phyloP scores from a whole-genome alignment of 2,329 filamentous ascomycete genomes.

The Arthrinium phaeospermum region DNA sequence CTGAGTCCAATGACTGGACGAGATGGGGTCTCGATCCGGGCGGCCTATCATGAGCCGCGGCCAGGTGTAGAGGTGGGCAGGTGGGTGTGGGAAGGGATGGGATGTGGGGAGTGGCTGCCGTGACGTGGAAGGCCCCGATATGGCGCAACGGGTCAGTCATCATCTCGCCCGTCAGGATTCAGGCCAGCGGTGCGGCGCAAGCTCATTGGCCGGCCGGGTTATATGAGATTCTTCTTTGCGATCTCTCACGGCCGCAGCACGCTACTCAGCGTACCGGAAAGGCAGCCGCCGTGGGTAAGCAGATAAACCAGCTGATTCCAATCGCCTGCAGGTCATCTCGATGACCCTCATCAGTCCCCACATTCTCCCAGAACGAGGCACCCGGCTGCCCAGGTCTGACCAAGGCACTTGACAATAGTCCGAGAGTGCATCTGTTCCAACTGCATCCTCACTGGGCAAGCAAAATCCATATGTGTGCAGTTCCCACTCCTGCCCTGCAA shows the following conservation, averaged over 20 bases:
- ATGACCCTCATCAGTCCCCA: constrained; percentile 11
- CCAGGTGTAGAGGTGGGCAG: constrained; percentile 5
- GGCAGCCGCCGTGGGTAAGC: constrained; percentile 7
- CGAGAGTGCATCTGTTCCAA: neutral
- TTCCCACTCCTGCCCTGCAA: constrained; percentile 12
- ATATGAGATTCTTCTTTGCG: neutral
- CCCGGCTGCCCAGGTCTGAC: no score
- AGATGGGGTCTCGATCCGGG: neutral
- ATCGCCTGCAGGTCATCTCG: constrained; percentile 11
- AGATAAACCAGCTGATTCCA: neutral
- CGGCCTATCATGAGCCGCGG: constrained; percentile 1
- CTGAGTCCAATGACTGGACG: constrained; percentile 9
- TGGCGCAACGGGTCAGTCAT: constrained; percentile 16
- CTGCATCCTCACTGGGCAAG: neutral
- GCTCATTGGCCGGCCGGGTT: neutral
- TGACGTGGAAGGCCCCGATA: constrained; percentile 17
- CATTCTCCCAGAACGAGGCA: neutral
- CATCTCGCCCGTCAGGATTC: neutral
- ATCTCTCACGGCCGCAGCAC: neutral
- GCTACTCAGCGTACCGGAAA: constrained; percentile 14
- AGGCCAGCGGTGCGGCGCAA: neutral
- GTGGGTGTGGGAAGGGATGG: constrained; percentile 8
- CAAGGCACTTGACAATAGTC: neutral
- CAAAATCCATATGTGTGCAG: neutral
- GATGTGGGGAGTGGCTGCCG: constrained; percentile 1